These are phyloP conservation scores for Torulaspora pretoriensis DNA, from an alignment of 1,139 yeast genomes.

Conservation along the genomic window DNA sequence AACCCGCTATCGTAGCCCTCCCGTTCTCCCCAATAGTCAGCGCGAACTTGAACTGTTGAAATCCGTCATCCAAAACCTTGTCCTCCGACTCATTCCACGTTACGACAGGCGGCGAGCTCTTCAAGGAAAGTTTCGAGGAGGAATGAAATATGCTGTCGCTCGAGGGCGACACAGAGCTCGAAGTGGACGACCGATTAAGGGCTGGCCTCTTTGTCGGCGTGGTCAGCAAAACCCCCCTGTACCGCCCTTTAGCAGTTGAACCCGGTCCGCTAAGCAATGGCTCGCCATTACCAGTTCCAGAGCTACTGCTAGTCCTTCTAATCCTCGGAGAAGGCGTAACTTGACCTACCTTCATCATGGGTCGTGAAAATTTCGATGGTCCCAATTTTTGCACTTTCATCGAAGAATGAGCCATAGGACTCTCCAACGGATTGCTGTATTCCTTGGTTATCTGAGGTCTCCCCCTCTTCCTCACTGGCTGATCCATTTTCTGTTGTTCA, in stretches of 20 bases:
- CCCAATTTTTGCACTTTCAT: conserved; percentile 33
- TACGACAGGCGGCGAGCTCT: conserved; percentile 24
- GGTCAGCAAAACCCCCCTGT: conserved; percentile 30
- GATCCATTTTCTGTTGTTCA: conserved; percentile 8
- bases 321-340: conserved; percentile 29
- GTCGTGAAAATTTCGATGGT: conserved; percentile 31
- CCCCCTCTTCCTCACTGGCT: conserved; percentile 30
- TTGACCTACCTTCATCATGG: conserved; percentile 34
- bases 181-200: conserved; percentile 12
- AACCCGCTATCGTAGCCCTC: conserved; percentile 24
- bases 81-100: conserved; percentile 10
- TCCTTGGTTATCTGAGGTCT: conserved; percentile 36
- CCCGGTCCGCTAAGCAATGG: conserved; percentile 5
- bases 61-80: conserved; percentile 2
- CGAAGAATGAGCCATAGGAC: conserved; percentile 38
- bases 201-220: conserved; percentile 24
- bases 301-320: conserved; percentile 14
- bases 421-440: conserved; percentile 35
- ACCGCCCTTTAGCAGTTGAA: conserved; percentile 24
- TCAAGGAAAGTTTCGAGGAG: conserved; percentile 19
- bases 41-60: conserved; percentile 18
- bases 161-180: conserved; percentile 19
- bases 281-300: conserved; percentile 4
- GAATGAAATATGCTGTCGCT: conserved; percentile 24
- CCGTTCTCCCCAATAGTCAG: conserved; percentile 27